Base-by-base conservation (phyloP, 768 basidiomycete species). In the Trametes cubensis region DNA sequence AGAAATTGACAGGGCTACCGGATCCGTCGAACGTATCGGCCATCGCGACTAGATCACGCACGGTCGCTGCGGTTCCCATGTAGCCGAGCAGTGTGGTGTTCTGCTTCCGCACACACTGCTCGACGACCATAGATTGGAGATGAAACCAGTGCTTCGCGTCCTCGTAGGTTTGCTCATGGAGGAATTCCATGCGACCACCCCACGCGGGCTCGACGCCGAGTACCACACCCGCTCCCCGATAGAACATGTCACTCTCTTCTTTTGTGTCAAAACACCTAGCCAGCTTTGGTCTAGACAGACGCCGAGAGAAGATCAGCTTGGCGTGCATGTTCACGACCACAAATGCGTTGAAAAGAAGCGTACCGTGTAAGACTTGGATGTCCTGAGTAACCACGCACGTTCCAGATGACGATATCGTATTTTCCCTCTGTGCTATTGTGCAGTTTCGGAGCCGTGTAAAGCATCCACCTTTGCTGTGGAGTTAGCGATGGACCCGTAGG, bases 1-100 rank as follows among this genome's bases (percentile, higher is more conserved):
- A 59, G 39, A 50, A 59, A 39, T 59, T 59, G 23, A 59, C 42
- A 18, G 15, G 21, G 34, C 57, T 49, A 17, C 47, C 57, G 1
- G 20, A 38, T 58, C 63, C 46, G 42, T 69, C 38, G 51, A 70
- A 59, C 11, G 48, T 40, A 4, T 51, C 58, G 4, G 48, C 58
- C 48, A 59, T 49, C 10, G 47, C 58, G 39, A 51, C 38, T 21
- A 51, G n/a, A 51, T 59, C 58, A 25, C 58, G 47, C 25, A 34
- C 42, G 6, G 58, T 59, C 11, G 58, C 58, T 2, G 58, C 42
- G 11, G 48, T 59, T n/a, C 58, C 58, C 15, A 59, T 38, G 21
- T 59, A 51, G 7, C 39, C n/a, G 25, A 59, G 38, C 48, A 49
- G 28, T 15, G 18, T 11, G 13, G 23, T 26, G 13, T 41, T 41